A percentile compares a stretch with the other conserved stretches of the same genome.
Conservation (phyloP, 2,329 filamentous ascomycete species). For the Rutstroemia sp. region DNA sequence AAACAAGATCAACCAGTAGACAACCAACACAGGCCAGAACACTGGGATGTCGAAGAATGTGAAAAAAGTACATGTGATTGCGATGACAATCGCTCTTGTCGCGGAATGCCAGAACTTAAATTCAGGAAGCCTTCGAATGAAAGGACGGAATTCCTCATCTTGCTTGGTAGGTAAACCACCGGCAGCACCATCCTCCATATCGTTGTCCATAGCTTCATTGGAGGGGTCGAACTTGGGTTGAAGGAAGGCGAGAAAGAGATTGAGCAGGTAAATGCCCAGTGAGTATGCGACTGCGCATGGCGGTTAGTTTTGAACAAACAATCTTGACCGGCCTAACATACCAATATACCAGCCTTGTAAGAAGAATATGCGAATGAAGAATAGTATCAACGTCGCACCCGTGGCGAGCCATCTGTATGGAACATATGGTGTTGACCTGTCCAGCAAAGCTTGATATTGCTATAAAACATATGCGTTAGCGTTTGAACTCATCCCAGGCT, state of each 20-base stretch:
- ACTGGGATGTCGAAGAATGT: slow-evolving; percentile 93
- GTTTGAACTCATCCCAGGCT: background rate
- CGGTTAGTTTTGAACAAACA: background rate
- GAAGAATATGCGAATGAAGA: slow-evolving; percentile 82
- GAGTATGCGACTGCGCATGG: slow-evolving; percentile 75
- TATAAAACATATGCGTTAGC: slow-evolving; percentile 33
- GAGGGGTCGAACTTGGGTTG: slow-evolving; percentile 98
- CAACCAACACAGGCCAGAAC: slow-evolving; percentile 96
- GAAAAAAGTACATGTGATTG: slow-evolving; percentile 87
- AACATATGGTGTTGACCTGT: slow-evolving; percentile 85
- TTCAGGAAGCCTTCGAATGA: slow-evolving; percentile 90
- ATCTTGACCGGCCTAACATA: slow-evolving; percentile 33
- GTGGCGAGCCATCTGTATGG: slow-evolving; percentile 87
- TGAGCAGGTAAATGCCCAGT: slow-evolving; percentile 95
- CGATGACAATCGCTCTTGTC: slow-evolving; percentile 76
- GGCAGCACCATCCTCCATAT: slow-evolving; percentile 86
- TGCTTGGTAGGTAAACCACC: slow-evolving; percentile 84
- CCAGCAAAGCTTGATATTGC: slow-evolving; percentile 91
- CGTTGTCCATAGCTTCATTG: slow-evolving; percentile 81
- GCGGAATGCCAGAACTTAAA: slow-evolving; percentile 99
- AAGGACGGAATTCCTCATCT: slow-evolving; percentile 96
- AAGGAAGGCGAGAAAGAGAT: slow-evolving; percentile 97
- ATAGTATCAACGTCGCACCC: slow-evolving; percentile 64
- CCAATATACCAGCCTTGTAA: slow-evolving; percentile 99
- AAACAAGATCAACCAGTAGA: slow-evolving; percentile 98